These are phyloP conservation scores for Sporothrix protearum DNA, from an alignment of 2,329 filamentous ascomycete species.

Conservation along the genomic window DNA sequence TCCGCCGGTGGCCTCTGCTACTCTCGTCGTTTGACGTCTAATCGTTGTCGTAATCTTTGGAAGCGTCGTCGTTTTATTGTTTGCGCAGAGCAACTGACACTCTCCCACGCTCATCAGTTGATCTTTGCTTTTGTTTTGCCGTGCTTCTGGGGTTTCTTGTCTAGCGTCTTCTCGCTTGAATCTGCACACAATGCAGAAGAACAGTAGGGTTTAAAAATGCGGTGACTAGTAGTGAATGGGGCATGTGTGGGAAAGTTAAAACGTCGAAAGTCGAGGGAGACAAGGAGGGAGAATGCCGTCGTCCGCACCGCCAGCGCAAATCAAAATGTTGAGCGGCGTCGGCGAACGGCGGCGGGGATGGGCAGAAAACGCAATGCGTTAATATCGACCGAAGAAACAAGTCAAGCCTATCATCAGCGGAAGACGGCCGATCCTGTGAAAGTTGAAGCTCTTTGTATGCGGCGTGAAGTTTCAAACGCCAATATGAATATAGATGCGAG, in stretches of 20 bases:
- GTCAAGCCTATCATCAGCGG: constrained; percentile 11
- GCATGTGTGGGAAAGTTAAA: not conserved
- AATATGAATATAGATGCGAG: constrained; percentile 16
- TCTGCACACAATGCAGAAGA: not conserved
- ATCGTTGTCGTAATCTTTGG: not conserved
- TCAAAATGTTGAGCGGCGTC: constrained; percentile 4
- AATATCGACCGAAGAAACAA: constrained; percentile 16
- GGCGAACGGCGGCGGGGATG: constrained; percentile 1
- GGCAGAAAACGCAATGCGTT: not conserved
- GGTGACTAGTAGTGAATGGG: not conserved
- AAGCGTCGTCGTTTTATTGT: not conserved
- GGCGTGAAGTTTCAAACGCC: not conserved
- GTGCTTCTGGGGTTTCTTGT: not conserved
- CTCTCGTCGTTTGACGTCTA: not conserved
- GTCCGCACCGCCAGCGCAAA: constrained; percentile 4
- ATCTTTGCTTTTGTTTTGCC: not conserved
- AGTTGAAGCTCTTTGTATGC: not conserved
- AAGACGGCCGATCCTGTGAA: not conserved
- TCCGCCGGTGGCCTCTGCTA: not conserved
- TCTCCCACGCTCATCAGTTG: not conserved
- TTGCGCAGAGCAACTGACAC: not conserved
- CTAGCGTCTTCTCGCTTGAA: not conserved
- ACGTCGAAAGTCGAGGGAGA: not conserved
- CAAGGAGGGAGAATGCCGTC: not conserved
- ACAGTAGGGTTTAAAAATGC: not conserved